Percentiles rank a stretch among this genome's conserved stretches.
Conservation (phyloP, 2,329 filamentous ascomycete genomes). For the Aspergillus fischeri region DNA sequence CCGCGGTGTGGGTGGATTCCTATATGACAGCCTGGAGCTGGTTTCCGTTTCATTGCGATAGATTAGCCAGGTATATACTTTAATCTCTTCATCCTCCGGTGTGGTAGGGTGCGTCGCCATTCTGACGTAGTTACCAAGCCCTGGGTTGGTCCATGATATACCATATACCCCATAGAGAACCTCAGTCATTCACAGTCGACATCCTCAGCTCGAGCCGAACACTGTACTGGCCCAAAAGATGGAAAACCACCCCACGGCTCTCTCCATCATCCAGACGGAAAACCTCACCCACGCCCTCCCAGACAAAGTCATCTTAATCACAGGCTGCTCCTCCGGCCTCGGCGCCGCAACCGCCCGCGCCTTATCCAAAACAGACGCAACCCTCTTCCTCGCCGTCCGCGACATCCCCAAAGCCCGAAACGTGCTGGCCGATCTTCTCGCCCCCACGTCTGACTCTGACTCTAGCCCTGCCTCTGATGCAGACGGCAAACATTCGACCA, state of each 20-base stretch:
- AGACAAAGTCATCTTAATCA: conserved; percentile 31
- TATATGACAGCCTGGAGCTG: not conserved
- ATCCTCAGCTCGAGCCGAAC: not conserved
- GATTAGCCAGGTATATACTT: not conserved
- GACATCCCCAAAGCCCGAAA: conserved; percentile 30
- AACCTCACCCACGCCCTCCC: not conserved
- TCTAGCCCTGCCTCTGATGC: not conserved
- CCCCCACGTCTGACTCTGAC: not conserved
- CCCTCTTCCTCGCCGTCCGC: conserved; percentile 33
- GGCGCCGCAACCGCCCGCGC: conserved; percentile 39
- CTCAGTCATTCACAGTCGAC: not conserved
- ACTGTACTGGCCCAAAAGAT: not conserved
- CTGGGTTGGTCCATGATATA: not conserved
- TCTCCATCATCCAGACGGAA: not conserved
- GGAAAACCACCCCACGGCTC: not conserved
- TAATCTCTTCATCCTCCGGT: not conserved
- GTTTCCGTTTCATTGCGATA: not conserved
- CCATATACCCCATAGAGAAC: not conserved
- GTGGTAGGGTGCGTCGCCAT: not conserved
- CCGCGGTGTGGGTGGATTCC: not conserved
- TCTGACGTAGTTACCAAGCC: not conserved
- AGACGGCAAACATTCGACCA: no score
- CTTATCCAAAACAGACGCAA: conserved; percentile 35
- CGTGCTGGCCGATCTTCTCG: conserved; percentile 20
- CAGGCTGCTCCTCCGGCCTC: conserved; percentile 37